phyloP scores from a whole-genome alignment of 352 stramenopile species.

The Thalassiosira exigua region DNA sequence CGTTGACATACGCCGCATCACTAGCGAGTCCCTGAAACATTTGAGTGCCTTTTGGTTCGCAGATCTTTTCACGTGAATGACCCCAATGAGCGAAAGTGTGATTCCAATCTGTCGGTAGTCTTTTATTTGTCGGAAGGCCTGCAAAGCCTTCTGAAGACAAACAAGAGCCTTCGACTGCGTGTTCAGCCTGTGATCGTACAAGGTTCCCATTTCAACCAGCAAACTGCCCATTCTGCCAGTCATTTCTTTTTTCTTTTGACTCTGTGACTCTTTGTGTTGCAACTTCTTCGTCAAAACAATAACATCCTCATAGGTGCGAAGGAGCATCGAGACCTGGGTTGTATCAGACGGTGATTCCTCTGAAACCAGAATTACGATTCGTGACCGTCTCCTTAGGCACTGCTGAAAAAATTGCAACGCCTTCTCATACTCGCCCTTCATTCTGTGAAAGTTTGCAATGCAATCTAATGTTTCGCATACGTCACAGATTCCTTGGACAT shows the following conservation, averaged over 20 bases:
- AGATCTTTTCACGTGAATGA: slow-evolving; percentile 47
- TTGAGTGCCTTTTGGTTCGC: slow-evolving; percentile 55
- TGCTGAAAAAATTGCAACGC: slow-evolving; percentile 59
- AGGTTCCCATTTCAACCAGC: slow-evolving; percentile 51
- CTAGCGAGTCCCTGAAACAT: slow-evolving; percentile 57
- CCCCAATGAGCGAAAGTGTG: slow-evolving; percentile 51
- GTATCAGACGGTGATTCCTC: slow-evolving; percentile 3
- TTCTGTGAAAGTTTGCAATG: slow-evolving; percentile 59
- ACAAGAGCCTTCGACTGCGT: slow-evolving; percentile 53
- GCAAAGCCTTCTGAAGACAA: slow-evolving; percentile 49
- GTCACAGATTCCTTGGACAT: slow-evolving; percentile 44
- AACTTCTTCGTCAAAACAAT: slow-evolving; percentile 45
- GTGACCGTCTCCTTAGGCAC: slow-evolving; percentile 46
- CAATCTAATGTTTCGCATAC: slow-evolving; percentile 60
- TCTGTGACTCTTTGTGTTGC: slow-evolving; percentile 7
- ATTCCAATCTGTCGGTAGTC: slow-evolving; percentile 49
- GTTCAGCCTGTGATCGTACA: slow-evolving; percentile 53
- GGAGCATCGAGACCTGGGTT: slow-evolving; percentile 37
- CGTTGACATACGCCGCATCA: slow-evolving; percentile 29
- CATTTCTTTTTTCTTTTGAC: slow-evolving; percentile 21
- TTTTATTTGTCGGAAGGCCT: slow-evolving; percentile 50
- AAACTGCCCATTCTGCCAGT: slow-evolving; percentile 42
- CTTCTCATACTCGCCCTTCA: slow-evolving; percentile 38
- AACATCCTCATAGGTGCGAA: slow-evolving; percentile 60
- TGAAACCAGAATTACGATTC: slow-evolving; percentile 31